Base-by-base conservation (phyloP, 352 stramenopile genomes). In the Phytophthora sp. region DNA sequence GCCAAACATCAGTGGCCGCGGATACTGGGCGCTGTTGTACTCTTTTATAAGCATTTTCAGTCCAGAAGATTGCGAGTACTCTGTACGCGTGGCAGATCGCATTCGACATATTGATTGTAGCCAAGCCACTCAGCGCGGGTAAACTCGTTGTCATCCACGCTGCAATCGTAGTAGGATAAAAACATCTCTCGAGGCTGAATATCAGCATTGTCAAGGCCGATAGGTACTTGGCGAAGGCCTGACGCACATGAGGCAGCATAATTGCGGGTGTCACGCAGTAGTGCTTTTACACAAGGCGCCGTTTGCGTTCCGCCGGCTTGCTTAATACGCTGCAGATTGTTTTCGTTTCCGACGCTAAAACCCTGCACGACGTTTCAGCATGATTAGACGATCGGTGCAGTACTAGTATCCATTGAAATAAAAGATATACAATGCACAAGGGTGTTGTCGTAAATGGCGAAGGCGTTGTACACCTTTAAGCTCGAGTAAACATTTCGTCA, bases 71-170 rank as follows among this genome's bases (percentile, higher is more conserved):
- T 91, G 62, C 5, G 41, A 68, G 54, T 89, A 92, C 51, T 75
- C 34, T 5, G 66, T 34, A 69, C 91, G 73, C 1, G 72, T 82
- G 3, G 63, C 61, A 79, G 72, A 42, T 92, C 69, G 30, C 78
- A 91, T 30, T 91, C 78, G 1, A 88, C 78, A 52, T 89, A 91
- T 38, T 76, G 77, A 32, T 91, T 88, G 58, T 85, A 87, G 1
- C 76, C 67, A 38, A 82, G 76, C 75, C 79, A 89, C 35, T 87
- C 77, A 12, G 77, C 69, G 28, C 74, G 65, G 0, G 76, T 81
- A 52, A 75, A 70, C 49, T 87, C 76, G 35, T 85, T 50, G 7
- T 81, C 56, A 28, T 72, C 68, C 7, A 79, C 62, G 2, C 64
- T 12, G 24, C 81, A 92, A 56, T 92, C 81, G 51, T 88, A 92